Base-by-base conservation (phyloP, 2,329 filamentous ascomycete species). In the Dothideomycetes sp. region DNA sequence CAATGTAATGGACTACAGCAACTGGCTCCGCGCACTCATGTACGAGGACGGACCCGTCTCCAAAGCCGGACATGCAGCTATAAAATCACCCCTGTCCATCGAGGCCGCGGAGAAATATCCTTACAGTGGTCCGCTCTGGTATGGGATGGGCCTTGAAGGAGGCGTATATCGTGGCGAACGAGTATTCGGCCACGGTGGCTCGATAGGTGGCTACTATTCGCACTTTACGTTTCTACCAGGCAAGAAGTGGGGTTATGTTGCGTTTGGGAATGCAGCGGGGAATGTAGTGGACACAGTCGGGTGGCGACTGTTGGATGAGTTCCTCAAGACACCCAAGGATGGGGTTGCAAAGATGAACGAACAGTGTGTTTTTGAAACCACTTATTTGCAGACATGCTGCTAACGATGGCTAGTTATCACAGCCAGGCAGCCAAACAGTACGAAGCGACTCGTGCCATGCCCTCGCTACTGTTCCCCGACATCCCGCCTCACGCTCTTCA, bases 1-100 rank as follows among this genome's bases (percentile, higher is more conserved):
- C 16, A 70, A 61, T 34, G 68, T 68, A 1, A 38, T 58, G 5
- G 72, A 75, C 53, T 75, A 72, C 48, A 51, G 61, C 2, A 65
- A 63, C 47, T 78, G 72, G 73, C 47, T 74, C 3, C 55, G 58
- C 18, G 68, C 65, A 15, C 54, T 75, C 17, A 53, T 77, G 17
- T 49, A 60, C n/a, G 51, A 48, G 27, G 51, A 54, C 2, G 42
- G 37, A 5, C 42, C 45, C 14, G 34, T 47, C 2, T 40, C 37
- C 18, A 40, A 40, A 19, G 39, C 29, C 2, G 39, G 36, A 4
- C 42, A 47, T 29, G 31, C 29, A 3, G 35, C 17, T 4, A n/a
- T 47, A 5, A 38, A 43, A 7, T 31, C 24, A 11, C 42, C 45
- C 3, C 19, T 35, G 5, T 47, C 45, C 2, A 24, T 42, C 4